Evolutionary conservation across 1,284 basidiomycete species (phyloP), one percentile per base, ranked within the genome.

Genomic region (Irpex sp.): DNA sequence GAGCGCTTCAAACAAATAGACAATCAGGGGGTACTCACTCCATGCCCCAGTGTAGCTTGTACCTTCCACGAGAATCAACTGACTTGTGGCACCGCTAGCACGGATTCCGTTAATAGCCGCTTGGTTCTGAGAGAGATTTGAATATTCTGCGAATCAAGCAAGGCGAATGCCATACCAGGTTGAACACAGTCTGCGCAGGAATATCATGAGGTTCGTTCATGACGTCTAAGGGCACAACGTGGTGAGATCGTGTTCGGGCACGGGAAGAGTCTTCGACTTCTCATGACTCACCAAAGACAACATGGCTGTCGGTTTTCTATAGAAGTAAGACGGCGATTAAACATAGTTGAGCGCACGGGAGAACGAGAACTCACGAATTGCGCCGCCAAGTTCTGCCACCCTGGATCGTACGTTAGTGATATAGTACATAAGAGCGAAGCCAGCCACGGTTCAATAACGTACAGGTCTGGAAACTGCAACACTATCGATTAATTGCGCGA

Each of bases 161-260:
- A 59, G 55, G 61, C 38, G 17, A 21, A 34, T 63, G 44, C 55
- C 77, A 59, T 70, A 84, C 82, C 60, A 85, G 74, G 58, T 76
- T 68, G 67, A 80, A 81, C 26, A 82, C 83, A 37, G 75, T 77
- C 26, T 73, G 64, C 6, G 84, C 83, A 63, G 80, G 74, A 64
- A 86, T 84, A 64, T 75, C 81, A 67, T 86, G 71, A 40, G 86
- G 86, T 75, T 88, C 85, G 75, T 88, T 88, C 81, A 84, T 84
- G 66, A 87, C 70, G 68, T 87, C 63, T 63, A 57, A 47, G 48
- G 26, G 34, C 17, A 34, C 57, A 58, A n/a, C 38, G 59, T 44
- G 51, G 57, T 62, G 26, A 54, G 60, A 48, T 51, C 34, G 60
- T 48, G 21, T 36, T 17, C 26, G 7, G 44, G 13, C n/a, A 36